These are phyloP conservation scores for Scutellaria minor DNA, from an alignment of 257 asterid species.

Conservation along the genomic window DNA sequence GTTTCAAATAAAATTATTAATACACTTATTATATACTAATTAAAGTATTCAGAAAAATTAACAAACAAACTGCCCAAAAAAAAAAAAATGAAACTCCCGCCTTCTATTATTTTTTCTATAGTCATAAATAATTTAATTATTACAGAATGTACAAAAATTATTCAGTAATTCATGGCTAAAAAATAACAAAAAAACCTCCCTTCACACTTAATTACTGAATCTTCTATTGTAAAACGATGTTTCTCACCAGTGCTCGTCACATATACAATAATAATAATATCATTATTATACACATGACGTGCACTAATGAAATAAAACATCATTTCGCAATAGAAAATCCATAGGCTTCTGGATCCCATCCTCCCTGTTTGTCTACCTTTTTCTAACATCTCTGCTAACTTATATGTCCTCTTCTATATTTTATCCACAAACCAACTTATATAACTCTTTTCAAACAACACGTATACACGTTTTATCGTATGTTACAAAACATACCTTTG, in stretches of 20 bases:
- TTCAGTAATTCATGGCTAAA: conserved; percentile 3
- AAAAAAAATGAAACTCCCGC: conserved; percentile 16
- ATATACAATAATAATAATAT: not conserved
- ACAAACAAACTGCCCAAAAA: not conserved
- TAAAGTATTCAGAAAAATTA: not conserved
- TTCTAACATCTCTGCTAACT: not conserved
- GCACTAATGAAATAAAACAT: conserved; percentile 3
- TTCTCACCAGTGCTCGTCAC: not conserved
- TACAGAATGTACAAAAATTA: conserved; percentile 27
- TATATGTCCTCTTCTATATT: too few relatives aligned
- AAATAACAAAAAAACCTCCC: not conserved
- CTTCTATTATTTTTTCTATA: conserved; percentile 24
- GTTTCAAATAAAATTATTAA: too few relatives aligned
- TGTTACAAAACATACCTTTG: conserved; percentile 35
- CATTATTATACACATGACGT: not conserved
- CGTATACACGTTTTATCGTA: conserved; percentile 25
- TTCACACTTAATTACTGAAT: not conserved
- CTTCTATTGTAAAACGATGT: not conserved
- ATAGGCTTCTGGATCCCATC: not conserved
- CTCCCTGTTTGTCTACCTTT: conserved; percentile 12
- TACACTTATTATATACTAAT: not conserved
- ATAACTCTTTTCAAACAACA: conserved; percentile 7
- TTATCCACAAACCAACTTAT: too few relatives aligned
- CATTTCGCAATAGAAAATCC: conserved; percentile 1
- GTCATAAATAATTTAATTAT: conserved; percentile 23